Conservation (phyloP, 2,329 filamentous ascomycete species). For the Fusarium duplospermum region DNA sequence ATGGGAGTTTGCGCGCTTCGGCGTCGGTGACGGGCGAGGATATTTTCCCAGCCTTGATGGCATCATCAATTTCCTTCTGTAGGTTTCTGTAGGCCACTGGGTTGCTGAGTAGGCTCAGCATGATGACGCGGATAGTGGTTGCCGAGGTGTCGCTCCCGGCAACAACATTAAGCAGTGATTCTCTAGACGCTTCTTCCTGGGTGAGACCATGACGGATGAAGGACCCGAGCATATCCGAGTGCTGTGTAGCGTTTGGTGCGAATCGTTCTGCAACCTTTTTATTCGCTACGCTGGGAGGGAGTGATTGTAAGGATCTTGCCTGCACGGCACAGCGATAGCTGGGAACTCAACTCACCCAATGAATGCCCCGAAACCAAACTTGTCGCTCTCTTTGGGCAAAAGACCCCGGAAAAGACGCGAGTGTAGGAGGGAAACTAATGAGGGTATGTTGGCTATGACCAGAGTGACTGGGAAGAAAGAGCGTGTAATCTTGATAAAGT, state of each 20-base stretch:
- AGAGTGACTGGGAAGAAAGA: slow-evolving; percentile 57
- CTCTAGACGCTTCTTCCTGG: slow-evolving; percentile 45
- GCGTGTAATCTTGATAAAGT: slow-evolving; percentile 59
- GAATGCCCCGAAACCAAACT: slow-evolving; percentile 53
- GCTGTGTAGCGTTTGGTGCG: slow-evolving; percentile 28
- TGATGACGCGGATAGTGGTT: slow-evolving; percentile 53
- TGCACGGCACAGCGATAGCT: background rate
- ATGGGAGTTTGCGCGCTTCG: slow-evolving; percentile 54
- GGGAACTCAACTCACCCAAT: slow-evolving; percentile 43
- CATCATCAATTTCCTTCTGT: slow-evolving; percentile 57
- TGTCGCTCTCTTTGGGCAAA: slow-evolving; percentile 55
- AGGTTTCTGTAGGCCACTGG: slow-evolving; percentile 58
- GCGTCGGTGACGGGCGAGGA: slow-evolving; percentile 47
- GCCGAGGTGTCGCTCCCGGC: slow-evolving; percentile 51
- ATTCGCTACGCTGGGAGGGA: background rate
- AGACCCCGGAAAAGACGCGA: slow-evolving; percentile 54
- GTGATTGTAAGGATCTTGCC: background rate
- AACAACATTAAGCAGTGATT: slow-evolving; percentile 46
- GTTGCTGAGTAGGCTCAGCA: slow-evolving; percentile 62
- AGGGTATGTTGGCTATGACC: slow-evolving; percentile 55
- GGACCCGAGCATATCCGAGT: slow-evolving; percentile 51
- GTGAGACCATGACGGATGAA: slow-evolving; percentile 51
- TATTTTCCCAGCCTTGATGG: slow-evolving; percentile 32
- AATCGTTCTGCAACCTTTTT: slow-evolving; percentile 25
- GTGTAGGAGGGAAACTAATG: slow-evolving; percentile 55